phyloP scores from a whole-genome alignment of 257 asterid species.

The Voacanga thouarsii region DNA sequence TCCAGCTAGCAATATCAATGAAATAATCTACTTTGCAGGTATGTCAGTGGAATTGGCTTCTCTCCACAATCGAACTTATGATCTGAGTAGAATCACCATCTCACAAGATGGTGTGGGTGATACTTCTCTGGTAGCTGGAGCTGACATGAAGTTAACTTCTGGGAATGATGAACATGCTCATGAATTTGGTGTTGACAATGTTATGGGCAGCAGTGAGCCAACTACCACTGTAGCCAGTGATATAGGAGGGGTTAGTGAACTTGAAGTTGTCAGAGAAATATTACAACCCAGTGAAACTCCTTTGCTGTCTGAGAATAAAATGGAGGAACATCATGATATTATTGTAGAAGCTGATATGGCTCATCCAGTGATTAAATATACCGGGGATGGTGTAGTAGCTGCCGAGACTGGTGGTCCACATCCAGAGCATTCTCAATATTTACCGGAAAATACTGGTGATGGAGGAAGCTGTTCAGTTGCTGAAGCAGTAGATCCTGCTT shows the following conservation, averaged over 20 bases:
- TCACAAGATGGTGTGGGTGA: conserved; percentile 35
- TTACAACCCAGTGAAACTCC: conserved; percentile 26
- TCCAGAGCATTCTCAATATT: conserved; percentile 30
- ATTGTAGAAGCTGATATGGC: conserved; percentile 19
- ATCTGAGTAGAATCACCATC: conserved; percentile 54
- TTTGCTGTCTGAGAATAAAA: conserved; percentile 27
- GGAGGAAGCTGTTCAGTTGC: conserved; percentile 22
- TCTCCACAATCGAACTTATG: conserved; percentile 50
- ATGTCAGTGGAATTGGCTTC: conserved; percentile 55
- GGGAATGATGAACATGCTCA: conserved; percentile 34
- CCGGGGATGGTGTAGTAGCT: conserved; percentile 19
- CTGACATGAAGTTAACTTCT: conserved; percentile 30
- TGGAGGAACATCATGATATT: conserved; percentile 27
- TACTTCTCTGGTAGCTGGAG: conserved; percentile 30
- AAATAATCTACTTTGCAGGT: conserved; percentile 42
- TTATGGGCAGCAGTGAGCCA: conserved; percentile 23
- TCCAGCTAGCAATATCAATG: conserved; percentile 16
- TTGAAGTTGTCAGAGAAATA: conserved; percentile 27
- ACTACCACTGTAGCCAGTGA: conserved; percentile 22
- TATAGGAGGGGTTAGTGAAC: conserved; percentile 25
- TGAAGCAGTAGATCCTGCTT: conserved; percentile 25
- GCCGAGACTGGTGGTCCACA: conserved; percentile 24
- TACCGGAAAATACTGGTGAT: conserved; percentile 30
- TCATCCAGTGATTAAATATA: conserved; percentile 22
- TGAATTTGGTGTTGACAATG: conserved; percentile 18